phyloP scores from a whole-genome alignment of 2,329 filamentous ascomycete species.

The Lasiodiplodia theobromae region DNA sequence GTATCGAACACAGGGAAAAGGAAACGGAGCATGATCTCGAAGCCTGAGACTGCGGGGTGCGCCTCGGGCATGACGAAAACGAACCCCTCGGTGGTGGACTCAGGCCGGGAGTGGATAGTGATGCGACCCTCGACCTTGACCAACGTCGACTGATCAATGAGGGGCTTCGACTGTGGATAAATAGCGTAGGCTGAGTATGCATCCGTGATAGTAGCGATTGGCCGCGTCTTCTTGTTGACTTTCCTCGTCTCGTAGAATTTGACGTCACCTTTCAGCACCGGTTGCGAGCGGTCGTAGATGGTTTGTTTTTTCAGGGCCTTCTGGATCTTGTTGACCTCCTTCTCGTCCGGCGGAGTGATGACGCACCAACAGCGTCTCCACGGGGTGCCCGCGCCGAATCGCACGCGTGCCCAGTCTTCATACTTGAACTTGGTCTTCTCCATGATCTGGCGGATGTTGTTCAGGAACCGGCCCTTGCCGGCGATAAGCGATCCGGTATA shows the following conservation, averaged over 20 bases:
- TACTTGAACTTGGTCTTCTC: conserved; percentile 77
- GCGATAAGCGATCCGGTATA: conserved; percentile 96
- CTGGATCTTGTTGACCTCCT: conserved; percentile 82
- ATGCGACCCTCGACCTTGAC: conserved; percentile 93
- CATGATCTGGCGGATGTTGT: conserved; percentile 90
- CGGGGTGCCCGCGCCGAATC: conserved; percentile 93
- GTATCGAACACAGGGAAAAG: conserved; percentile 94
- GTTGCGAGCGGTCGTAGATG: conserved; percentile 77
- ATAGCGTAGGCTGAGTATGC: conserved; percentile 94
- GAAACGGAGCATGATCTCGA: conserved; percentile 93
- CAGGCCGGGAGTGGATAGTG: conserved; percentile 80
- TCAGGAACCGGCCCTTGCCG: conserved; percentile 86
- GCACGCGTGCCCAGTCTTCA: conserved; percentile 93
- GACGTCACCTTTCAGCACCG: conserved; percentile 82
- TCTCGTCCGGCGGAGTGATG: conserved; percentile 89
- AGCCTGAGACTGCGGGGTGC: conserved; percentile 88
- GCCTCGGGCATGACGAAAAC: conserved; percentile 98
- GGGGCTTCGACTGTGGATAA: conserved; percentile 90
- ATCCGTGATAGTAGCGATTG: conserved; percentile 90
- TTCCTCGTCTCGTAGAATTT: conserved; percentile 93
- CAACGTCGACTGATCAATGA: conserved; percentile 93
- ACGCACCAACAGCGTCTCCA: conserved; percentile 99
- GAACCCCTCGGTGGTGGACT: conserved; percentile 85
- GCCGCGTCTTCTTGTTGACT: conserved; percentile 87
- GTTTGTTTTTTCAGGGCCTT: conserved; percentile 84